Evolutionary conservation across 805 yeast species (phyloP).

Genomic region (Schizosaccharomyces lindneri): DNA sequence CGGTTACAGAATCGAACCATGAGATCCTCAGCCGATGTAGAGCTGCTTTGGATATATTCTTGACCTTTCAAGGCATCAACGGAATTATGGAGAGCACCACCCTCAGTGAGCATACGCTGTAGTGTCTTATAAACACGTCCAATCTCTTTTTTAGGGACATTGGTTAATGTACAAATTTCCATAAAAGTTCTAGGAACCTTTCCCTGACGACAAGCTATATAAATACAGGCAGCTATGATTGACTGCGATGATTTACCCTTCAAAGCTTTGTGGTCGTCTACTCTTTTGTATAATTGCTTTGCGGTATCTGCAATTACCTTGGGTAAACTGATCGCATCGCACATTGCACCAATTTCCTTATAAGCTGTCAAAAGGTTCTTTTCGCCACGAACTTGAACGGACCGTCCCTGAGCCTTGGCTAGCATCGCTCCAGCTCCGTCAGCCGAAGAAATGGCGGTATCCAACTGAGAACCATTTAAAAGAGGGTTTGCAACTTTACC

Average conservation of each 20-base stretch:
- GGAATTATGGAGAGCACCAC: constrained; percentile 7
- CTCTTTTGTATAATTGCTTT: constrained; percentile 80
- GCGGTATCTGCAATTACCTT: constrained; percentile 93
- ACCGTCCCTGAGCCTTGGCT: constrained; percentile 68
- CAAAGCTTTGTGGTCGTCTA: constrained; percentile 61
- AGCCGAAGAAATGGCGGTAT: constrained; percentile 73
- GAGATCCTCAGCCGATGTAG: constrained; percentile 79
- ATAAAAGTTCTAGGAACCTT: constrained; percentile 82
- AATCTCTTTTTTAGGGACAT: constrained; percentile 81
- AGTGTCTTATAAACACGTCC: constrained; percentile 56
- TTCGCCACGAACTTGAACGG: constrained; percentile 68
- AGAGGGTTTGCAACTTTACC: constrained; percentile 92
- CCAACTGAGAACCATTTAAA: constrained; percentile 71
- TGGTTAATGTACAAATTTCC: constrained; percentile 85
- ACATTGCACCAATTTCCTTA: constrained; percentile 77
- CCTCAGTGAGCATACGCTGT: constrained; percentile 28
- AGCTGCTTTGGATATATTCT: constrained; percentile 35
- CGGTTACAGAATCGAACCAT: constrained; percentile 92
- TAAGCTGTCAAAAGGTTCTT: constrained; percentile 72
- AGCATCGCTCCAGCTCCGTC: constrained; percentile 55
- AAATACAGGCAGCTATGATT: constrained; percentile 88
- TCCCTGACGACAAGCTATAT: constrained; percentile 84
- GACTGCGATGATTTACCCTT: constrained; percentile 82
- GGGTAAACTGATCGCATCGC: constrained; percentile 88
- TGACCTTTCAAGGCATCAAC: constrained; percentile 10